Conservation (phyloP, 495 filamentous ascomycete genomes). For the Hypoxylon subgilvum region DNA sequence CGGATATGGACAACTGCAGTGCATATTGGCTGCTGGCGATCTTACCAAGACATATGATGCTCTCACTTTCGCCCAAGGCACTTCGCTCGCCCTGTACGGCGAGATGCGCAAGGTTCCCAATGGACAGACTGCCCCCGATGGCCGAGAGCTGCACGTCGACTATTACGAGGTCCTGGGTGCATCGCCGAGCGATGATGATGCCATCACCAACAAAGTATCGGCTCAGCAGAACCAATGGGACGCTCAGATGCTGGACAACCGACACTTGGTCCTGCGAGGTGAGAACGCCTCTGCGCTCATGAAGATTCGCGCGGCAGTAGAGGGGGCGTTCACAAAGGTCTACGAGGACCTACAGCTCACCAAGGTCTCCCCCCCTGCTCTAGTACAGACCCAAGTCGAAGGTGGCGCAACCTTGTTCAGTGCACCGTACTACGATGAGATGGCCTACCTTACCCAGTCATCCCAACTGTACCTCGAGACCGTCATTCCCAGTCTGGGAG, state of each 20-base stretch:
- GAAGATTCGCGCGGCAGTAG: conserved; percentile 85
- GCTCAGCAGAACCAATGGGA: conserved; percentile 72
- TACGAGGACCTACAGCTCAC: conserved; percentile 79
- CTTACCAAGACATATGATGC: conserved; percentile 93
- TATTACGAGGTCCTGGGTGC: conserved; percentile 86
- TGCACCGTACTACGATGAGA: conserved; percentile 92
- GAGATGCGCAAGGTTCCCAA: conserved; percentile 85
- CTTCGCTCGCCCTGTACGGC: conserved; percentile 83
- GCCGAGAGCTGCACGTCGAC: conserved; percentile 93
- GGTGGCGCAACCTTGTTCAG: conserved; percentile 93
- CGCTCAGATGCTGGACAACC: conserved; percentile 82
- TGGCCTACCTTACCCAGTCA: conserved; percentile 94
- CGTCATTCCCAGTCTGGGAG: conserved; percentile 83
- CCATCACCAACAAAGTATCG: conserved; percentile 90
- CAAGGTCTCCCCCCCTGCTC: conserved; percentile 90
- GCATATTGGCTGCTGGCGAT: conserved; percentile 75
- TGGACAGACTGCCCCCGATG: conserved; percentile 79
- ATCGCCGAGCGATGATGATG: conserved; percentile 87
- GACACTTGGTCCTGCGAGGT: conserved; percentile 89
- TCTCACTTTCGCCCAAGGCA: conserved; percentile 84
- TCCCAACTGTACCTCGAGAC: conserved; percentile 99
- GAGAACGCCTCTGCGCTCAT: conserved; percentile 86
- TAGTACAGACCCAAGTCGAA: conserved; percentile 99
- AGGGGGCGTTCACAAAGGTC: conserved; percentile 80
- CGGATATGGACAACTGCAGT: conserved; percentile 90